These are phyloP conservation scores for Chimonanthus salicifolius DNA, from an alignment of 164 flowering plant species.

Conservation along the genomic window DNA sequence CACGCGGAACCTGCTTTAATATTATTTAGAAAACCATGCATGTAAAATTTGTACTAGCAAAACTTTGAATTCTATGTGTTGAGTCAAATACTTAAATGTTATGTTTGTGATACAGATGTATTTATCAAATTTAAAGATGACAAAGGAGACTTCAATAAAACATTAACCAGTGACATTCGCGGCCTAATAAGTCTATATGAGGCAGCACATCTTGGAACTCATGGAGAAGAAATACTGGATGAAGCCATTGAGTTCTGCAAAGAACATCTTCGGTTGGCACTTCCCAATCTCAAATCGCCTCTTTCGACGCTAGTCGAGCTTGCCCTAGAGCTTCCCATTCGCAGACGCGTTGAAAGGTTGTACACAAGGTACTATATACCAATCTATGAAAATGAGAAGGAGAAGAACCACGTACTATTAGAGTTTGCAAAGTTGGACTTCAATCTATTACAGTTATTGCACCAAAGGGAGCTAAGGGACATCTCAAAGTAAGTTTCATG, in stretches of 20 bases:
- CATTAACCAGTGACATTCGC: neutral
- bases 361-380: slow-evolving; percentile 13
- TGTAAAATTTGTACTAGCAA: neutral
- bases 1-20: no score
- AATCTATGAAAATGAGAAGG: slow-evolving; percentile 10
- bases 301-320: slow-evolving; percentile 11
- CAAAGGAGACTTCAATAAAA: slow-evolving; percentile 25
- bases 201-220: slow-evolving; percentile 12
- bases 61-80: neutral
- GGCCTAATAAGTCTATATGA: slow-evolving; percentile 21
- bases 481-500: slow-evolving; percentile 1
- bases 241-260: slow-evolving; percentile 21
- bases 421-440: slow-evolving; percentile 7
- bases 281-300: neutral
- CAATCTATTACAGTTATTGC: neutral
- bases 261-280: slow-evolving; percentile 1
- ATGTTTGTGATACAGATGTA: neutral
- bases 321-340: slow-evolving; percentile 11
- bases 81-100: neutral
- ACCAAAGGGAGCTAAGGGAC: slow-evolving; percentile 1
- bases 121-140: slow-evolving; percentile 21
- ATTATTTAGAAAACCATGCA: neutral
- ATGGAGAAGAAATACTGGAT: slow-evolving; percentile 23
- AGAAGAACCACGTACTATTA: neutral
- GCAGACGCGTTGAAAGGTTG: slow-evolving; percentile 13